A percentile compares a stretch with the other conserved stretches of the same genome.
phyloP scores from a whole-genome alignment of 345 rosid genomes.

The Heritiera littoralis region DNA sequence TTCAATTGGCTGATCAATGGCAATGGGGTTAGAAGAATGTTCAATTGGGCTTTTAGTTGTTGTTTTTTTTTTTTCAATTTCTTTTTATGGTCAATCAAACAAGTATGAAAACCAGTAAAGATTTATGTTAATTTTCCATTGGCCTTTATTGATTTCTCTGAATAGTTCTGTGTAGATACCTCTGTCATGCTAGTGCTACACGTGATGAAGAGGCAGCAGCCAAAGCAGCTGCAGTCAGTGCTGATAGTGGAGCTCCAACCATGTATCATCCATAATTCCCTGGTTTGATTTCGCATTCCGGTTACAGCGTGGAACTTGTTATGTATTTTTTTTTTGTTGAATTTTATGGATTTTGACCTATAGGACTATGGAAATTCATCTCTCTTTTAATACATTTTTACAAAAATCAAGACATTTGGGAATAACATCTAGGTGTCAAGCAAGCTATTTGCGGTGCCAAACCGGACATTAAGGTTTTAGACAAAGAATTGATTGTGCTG shows the following conservation, averaged over 20 bases:
- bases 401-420: neutral
- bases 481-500: neutral
- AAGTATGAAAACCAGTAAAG: neutral
- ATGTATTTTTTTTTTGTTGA: neutral
- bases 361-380: too few species aligned
- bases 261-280: conserved; percentile 50
- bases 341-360: neutral
- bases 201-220: conserved; percentile 79
- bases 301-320: conserved; percentile 21
- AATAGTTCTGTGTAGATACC: conserved; percentile 38
- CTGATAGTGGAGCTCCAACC: conserved; percentile 75
- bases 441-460: neutral
- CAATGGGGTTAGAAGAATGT: neutral
- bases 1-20: neutral
- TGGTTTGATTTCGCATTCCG: conserved; percentile 38
- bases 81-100: neutral
- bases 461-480: neutral
- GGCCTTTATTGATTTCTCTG: neutral
- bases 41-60: neutral
- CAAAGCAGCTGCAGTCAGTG: conserved; percentile 59
- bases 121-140: neutral
- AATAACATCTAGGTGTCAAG: neutral
- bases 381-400: too few species aligned
- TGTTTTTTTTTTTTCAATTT: neutral
- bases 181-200: conserved; percentile 47